Evolutionary conservation across 805 yeast genomes (phyloP), one percentile per base, ranked within the genome.

Genomic region (Metschnikowia similis): DNA sequence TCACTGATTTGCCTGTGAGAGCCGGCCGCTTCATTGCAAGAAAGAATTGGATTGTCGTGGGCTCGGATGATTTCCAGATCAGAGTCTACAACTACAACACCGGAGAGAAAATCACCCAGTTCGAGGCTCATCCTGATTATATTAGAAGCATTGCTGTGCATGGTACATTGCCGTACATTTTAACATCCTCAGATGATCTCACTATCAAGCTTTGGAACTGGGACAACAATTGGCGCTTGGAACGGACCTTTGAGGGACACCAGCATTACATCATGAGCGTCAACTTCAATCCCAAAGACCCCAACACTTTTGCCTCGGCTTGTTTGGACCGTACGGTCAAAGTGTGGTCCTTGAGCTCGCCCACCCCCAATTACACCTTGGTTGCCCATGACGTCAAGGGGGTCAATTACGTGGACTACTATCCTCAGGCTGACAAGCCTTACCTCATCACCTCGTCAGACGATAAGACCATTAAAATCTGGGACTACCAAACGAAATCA

Each of bases 51-150:
- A 82, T 95, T 63, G 86, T 91, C 51, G 90, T 90, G 37, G 99
- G 99, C 29, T 81, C 95, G 47, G 99, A 94, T 67, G 99, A 94
- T 71, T 92, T 88, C 79, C 92, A 87, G 65, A 75, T 94, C 51
- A 83, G 99, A 63, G 95, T 94, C 30, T 94, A 82, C 77, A 94
- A 94, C 70, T 90, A 89, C 75, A 89, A 89, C 71, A 94, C 99
- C 16, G 91, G 96, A 50, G 99, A 94, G 70, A 90, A 89, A 66
- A 81, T 94, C 55, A 80, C 89, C 35, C 98, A 91, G 71, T 94
- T 92, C 64, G 99, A 94, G 73, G 98, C 97, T 8, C 99, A 94
- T 66, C 96, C 97, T 8, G 99, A 94, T 70, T 94, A 94, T 69
- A 87, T 94, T 63, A 84, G 99, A 67, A 83, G 88, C 49, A 81